Conservation (phyloP, 106 monocot species). For the Dendrobium chrysotoxum region DNA sequence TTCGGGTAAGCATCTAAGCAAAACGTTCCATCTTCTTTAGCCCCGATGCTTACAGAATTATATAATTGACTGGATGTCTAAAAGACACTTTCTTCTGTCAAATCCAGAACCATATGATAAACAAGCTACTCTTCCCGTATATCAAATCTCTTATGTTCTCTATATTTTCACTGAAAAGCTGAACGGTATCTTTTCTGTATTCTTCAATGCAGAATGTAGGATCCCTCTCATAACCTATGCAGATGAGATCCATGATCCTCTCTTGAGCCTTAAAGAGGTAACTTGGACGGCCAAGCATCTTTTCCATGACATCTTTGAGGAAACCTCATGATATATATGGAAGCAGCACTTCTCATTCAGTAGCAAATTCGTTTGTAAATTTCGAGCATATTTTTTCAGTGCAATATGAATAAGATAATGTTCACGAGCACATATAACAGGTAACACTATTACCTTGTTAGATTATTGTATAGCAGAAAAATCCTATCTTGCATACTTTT, state of each 20-base stretch:
- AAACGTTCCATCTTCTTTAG: background rate
- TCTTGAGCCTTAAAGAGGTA: conserved; percentile 18
- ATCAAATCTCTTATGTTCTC: too few relatives aligned
- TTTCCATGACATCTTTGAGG: conserved; percentile 15
- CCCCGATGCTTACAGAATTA: too few relatives aligned
- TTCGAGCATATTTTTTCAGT: too few relatives aligned
- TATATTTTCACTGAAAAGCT: background rate
- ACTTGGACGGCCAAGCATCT: conserved; percentile 35
- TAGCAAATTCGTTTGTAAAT: too few relatives aligned
- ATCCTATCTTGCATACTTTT: too few relatives aligned
- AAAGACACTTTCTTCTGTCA: too few relatives aligned
- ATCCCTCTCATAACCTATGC: conserved; percentile 16
- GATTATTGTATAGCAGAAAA: too few relatives aligned
- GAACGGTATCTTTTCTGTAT: background rate
- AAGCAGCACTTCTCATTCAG: too few relatives aligned
- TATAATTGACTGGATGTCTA: too few relatives aligned
- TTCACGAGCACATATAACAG: background rate
- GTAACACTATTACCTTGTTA: background rate
- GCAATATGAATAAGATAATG: background rate
- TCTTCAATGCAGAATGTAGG: conserved; percentile 32
- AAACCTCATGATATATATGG: background rate
- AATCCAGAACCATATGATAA: too few relatives aligned
- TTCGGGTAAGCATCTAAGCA: conserved; percentile 19
- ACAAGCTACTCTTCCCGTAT: too few relatives aligned
- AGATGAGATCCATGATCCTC: conserved; percentile 23